Conservation (phyloP, 352 stramenopile genomes). For the Pythium myriotylum region DNA sequence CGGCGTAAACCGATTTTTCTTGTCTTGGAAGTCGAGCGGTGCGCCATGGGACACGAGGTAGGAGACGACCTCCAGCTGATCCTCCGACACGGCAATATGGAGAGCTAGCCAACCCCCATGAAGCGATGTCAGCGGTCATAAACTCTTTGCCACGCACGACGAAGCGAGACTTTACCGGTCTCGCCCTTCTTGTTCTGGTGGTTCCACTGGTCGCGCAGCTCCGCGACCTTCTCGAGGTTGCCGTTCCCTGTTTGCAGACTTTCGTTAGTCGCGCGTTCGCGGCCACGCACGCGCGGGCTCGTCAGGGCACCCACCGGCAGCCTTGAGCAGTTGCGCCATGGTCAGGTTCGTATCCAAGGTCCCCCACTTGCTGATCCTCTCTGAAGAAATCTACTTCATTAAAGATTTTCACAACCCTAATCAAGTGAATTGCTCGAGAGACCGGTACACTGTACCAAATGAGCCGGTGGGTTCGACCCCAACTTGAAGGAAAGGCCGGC, state of each 20-base stretch:
- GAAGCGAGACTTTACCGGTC: conserved; percentile 46
- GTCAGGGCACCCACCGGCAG: conserved; percentile 32
- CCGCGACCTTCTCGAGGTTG: conserved; percentile 71
- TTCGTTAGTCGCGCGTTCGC: background rate
- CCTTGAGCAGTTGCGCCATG: conserved; percentile 39
- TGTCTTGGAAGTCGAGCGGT: conserved; percentile 73
- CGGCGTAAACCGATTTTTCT: conserved; percentile 77
- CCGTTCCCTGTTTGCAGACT: conserved; percentile 46
- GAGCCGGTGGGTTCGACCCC: background rate
- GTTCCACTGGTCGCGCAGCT: conserved; percentile 65
- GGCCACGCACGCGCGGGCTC: background rate
- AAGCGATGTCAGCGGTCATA: background rate
- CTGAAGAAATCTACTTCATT: too few species aligned
- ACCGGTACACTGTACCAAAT: conserved; percentile 17
- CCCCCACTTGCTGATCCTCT: too few species aligned
- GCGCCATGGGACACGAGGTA: conserved; percentile 68
- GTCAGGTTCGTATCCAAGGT: background rate
- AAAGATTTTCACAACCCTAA: too few species aligned
- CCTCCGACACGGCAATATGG: conserved; percentile 71
- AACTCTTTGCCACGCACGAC: too few species aligned
- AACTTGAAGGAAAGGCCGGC: conserved; percentile 11
- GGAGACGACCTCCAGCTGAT: conserved; percentile 72
- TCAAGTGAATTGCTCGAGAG: background rate
- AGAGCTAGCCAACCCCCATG: conserved; percentile 37
- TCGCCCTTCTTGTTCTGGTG: conserved; percentile 87